A percentile compares a stretch with the other conserved stretches of the same genome.
Evolutionary conservation across 2,329 filamentous ascomycete genomes (phyloP).

Genomic region (Fusarium robinianum): DNA sequence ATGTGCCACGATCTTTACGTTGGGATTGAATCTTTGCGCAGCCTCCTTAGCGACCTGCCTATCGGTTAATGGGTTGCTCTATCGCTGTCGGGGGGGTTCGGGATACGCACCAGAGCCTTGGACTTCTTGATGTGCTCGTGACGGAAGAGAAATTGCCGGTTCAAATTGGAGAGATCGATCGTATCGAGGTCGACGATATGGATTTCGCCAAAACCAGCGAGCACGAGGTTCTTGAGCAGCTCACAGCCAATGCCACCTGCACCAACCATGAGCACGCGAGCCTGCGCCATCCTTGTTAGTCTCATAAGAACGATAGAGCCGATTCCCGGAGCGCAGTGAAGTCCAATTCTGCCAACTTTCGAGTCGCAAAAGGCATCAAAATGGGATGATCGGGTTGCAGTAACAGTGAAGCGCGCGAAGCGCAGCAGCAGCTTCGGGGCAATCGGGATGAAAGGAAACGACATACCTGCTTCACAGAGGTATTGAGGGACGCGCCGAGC

Average conservation of each 20-base stretch:
- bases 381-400: not conserved
- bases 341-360: too few species aligned
- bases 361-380: slow-evolving; percentile 3
- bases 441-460: slow-evolving; percentile 2
- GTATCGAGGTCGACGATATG: slow-evolving; percentile 97
- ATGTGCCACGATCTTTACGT: slow-evolving; percentile 82
- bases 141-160: slow-evolving; percentile 95
- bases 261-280: slow-evolving; percentile 89
- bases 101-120: slow-evolving; percentile 84
- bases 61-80: slow-evolving; percentile 24
- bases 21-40: slow-evolving; percentile 86
- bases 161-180: slow-evolving; percentile 96
- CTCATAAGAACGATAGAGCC: slow-evolving; percentile 1
- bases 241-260: slow-evolving; percentile 98
- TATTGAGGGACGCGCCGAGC: slow-evolving; percentile 66
- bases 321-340: not conserved
- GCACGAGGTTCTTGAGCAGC: slow-evolving; percentile 92
- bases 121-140: slow-evolving; percentile 98
- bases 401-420: slow-evolving; percentile 13
- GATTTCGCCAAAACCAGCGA: slow-evolving; percentile 89
- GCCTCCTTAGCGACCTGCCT: slow-evolving; percentile 86
- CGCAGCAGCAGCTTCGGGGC: slow-evolving; percentile 10
- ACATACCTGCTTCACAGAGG: slow-evolving; percentile 69
- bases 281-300: slow-evolving; percentile 53
- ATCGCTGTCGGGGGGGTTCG: slow-evolving; percentile 10